Evolutionary conservation across 768 basidiomycete species (phyloP), one percentile per base, ranked within the genome.

Genomic region (Rickenella mellea): DNA sequence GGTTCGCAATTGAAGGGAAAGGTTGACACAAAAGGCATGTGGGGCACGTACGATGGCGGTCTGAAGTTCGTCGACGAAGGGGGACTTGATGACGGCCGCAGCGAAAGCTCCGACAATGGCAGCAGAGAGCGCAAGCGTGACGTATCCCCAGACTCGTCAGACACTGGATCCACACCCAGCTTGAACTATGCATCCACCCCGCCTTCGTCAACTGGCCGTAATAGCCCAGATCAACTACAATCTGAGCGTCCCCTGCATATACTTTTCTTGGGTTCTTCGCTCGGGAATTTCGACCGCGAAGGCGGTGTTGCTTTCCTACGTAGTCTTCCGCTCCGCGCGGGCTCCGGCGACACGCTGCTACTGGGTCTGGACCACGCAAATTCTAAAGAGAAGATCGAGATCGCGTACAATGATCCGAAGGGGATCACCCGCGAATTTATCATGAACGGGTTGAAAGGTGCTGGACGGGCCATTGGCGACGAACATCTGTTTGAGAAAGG

Each of bases 291-390:
- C 59, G 53, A 68, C 5, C 74, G 90, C 10, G 65, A 67, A 4
- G 82, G 73, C 19, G 85, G 82, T 7, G 72, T 70, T 0, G 61
- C 69, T 0, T 97, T 99, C 62, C 73, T 99, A 39, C 69, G 69
- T 6, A 76, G 78, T 2, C 64, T 97, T 22, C 92, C 92, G 4
- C 67, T 97, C 20, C 77, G 83, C 11, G 64, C 84, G 8, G 74
- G 80, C 5, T 69, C 65, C 15, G 80, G 79, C 2, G 93, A 96
- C 57, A 94, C 88, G 0, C 68, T 97, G 6, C 65, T 97, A 2
- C 69, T 99, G 8, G 93, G 93, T n/a, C 63, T 98, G 32, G 94
- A 98, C 59, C 88, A 90, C 43, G 75, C 83, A 55, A 83, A 86
- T 49, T 73, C 73, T 27, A 69, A 70, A 42, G 56, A 62, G n/a